Evolutionary conservation across 2,329 filamentous ascomycete species (phyloP), one percentile per base, ranked within the genome.

Genomic region (Teratosphaeria pseudoeucalypti): DNA sequence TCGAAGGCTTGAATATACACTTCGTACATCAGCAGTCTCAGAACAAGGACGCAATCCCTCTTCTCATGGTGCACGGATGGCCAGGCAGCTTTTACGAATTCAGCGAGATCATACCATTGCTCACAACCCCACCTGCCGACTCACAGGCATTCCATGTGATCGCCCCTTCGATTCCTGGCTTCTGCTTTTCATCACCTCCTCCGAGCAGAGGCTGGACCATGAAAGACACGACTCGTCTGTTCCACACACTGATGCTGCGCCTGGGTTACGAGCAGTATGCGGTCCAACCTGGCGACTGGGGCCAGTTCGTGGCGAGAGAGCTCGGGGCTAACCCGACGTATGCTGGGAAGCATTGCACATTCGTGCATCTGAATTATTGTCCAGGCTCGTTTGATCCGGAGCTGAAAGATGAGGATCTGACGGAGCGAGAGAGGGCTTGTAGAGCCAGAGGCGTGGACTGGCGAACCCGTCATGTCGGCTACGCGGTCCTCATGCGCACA

Each of bases 81-180:
- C 76, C 76, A 2, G 76, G 76, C 4, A 74, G 71, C 1, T 78
- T 78, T 58, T 73, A 74, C 62, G 77, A 79, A 61, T 77, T 77
- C 62, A 73, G 66, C 54, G 74, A 72, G 60, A 70, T 76, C 19
- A 75, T 75, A 63, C 61, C 69, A 55, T 65, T 71, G 29, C 62
- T 78, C 1, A 64, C 72, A 14, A 32, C 6, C 9, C 53, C 34
- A 2, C 6, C 14, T 3, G 11, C 19, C n/a, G 26, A 10, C 23
- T n/a, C 26, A 57, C 56, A 57, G 26, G 73, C 78, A 0, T 86
- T 85, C 64, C 78, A 85, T 61, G 73, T 84, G 11, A 78, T 86
- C 0, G 81, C 81, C 0, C 83, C 83, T 0, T 83, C 79, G 6
- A 71, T 86, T 1, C 82, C 83, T 0, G 80, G 81, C 54, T 81